These are phyloP conservation scores for Cladosporium phlei DNA, from an alignment of 2,329 filamentous ascomycete genomes.

Conservation along the genomic window DNA sequence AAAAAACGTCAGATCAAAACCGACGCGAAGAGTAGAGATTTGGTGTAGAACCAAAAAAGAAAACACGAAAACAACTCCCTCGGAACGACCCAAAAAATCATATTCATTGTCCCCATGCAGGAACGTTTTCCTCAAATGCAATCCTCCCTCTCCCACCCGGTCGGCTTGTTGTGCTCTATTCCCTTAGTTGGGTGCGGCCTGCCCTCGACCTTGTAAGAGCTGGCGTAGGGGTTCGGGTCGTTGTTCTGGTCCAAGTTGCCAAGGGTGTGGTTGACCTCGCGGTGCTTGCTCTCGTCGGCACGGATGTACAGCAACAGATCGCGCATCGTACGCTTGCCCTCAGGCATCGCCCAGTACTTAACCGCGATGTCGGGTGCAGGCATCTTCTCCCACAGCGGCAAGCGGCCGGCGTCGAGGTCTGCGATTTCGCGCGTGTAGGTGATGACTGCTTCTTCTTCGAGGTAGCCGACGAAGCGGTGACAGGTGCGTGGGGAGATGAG, in stretches of 20 bases:
- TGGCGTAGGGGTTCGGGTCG: constrained; percentile 90
- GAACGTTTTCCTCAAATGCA: constrained; percentile 7
- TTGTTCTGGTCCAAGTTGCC: constrained; percentile 78
- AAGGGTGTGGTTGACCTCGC: constrained; percentile 94
- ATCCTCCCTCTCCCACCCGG: constrained; percentile 79
- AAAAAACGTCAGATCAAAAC: neutral
- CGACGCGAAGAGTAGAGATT: constrained; percentile 2
- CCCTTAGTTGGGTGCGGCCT: constrained; percentile 67
- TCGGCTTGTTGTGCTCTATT: constrained; percentile 58
- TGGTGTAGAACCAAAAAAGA: neutral
- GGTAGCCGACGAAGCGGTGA: constrained; percentile 92
- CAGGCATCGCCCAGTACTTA: constrained; percentile 90
- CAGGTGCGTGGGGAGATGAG: constrained; percentile 80
- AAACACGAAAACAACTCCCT: neutral
- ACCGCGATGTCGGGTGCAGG: constrained; percentile 82
- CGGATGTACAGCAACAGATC: constrained; percentile 85
- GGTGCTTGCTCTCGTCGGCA: constrained; percentile 72
- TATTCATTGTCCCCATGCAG: neutral
- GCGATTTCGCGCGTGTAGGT: constrained; percentile 87
- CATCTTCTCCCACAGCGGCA: constrained; percentile 77
- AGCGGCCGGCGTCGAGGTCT: constrained; percentile 77
- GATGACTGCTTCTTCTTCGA: constrained; percentile 94
- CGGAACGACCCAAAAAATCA: neutral
- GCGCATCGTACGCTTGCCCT: constrained; percentile 74
- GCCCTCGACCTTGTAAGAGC: constrained; percentile 67